phyloP scores from a whole-genome alignment of 2,329 filamentous ascomycete genomes.

The Penicillium sp. region DNA sequence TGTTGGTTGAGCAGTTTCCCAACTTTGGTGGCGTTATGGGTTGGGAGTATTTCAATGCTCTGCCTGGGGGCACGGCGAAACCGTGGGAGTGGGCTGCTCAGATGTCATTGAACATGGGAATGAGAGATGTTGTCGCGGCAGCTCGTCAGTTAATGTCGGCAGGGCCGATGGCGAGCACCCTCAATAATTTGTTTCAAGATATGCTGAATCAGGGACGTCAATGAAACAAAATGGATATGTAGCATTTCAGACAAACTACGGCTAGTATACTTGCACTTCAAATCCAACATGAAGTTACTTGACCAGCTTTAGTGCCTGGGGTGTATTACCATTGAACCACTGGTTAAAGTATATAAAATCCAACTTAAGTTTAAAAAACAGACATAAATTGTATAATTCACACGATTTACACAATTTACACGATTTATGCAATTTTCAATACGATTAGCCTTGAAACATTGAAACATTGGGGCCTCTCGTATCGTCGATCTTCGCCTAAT shows the following conservation, averaged over 20 bases:
- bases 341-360: background rate
- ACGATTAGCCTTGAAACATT: background rate
- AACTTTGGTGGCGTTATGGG: constrained; percentile 85
- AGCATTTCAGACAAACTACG: background rate
- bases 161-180: constrained; percentile 29
- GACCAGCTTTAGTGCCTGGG: background rate
- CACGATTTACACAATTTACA: background rate
- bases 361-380: too few relatives aligned
- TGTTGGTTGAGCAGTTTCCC: constrained; percentile 59
- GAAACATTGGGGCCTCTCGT: background rate
- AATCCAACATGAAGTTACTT: background rate
- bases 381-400: too few relatives aligned
- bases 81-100: constrained; percentile 77
- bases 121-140: constrained; percentile 38
- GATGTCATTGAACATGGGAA: constrained; percentile 55
- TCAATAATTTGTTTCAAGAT: constrained; percentile 31
- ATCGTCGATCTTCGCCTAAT: background rate
- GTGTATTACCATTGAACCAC: background rate
- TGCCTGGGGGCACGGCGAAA: constrained; percentile 59
- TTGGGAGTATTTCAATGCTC: constrained; percentile 90
- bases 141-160: constrained; percentile 30
- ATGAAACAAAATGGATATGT: background rate
- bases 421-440: background rate
- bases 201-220: constrained; percentile 27
- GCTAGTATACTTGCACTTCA: background rate